Base-by-base conservation (phyloP, 495 filamentous ascomycete genomes). In the Neurospora sp. region DNA sequence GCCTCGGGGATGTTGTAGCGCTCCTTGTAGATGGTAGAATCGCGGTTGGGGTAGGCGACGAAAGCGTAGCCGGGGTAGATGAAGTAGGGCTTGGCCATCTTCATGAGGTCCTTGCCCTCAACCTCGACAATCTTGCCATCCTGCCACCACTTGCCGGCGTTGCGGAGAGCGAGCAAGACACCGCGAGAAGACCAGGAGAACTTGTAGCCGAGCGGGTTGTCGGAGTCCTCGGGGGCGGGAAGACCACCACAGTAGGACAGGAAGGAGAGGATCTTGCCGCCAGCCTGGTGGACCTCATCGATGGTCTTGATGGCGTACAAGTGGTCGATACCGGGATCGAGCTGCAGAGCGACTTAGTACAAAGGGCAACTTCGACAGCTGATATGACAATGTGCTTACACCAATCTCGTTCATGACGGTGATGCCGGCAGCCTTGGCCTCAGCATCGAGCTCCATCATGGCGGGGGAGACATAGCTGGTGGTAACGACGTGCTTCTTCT, bases 321-420 rank as follows among this genome's bases (percentile, higher is more conserved):
- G 80, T 94, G 93, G 78, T 96, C 92, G 75, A 94, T 89, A 71
- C 81, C 80, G n/a, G 81, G 81, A 43, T 81, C 79, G 10, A 34
- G 54, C 54, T 66, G 15, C 24, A 34, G 54, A 34, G 6, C 54
- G 54, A 19, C 54, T 66, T 66, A 66, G 54, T 36, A 34, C 15
- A 74, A 69, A 3, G 0, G 17, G 71, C 54, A 78, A 78, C 84
- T 80, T 24, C 83, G 85, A 73, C 86, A 31, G 31, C 1, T 19
- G 0, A 36, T 2, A 62, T 2, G 54, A 5, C 54, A 70, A 19
- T 62, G 48, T 1, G 72, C 75, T 90, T 66, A 97, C 82, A 72
- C 95, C 94, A 80, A 98, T 97, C 88, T 99, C 96, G 80, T 99
- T 98, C 92, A 99, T 92, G 73, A 99, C 94, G 0, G 94, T 97